Conservation (phyloP, 306 rosid species). For the Corylus americana region DNA sequence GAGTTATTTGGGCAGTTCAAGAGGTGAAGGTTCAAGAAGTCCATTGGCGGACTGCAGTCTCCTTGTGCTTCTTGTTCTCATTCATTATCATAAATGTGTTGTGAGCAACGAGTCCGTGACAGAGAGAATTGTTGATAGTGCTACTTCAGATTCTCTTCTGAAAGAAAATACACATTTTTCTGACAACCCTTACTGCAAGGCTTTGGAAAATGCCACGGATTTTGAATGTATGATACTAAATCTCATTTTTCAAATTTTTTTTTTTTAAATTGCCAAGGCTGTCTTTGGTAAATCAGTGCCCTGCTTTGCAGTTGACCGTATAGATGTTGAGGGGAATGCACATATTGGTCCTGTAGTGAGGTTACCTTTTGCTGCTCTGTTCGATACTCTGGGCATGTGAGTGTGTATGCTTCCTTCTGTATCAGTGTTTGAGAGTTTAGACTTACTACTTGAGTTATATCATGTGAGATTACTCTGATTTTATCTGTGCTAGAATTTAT, state of each 20-base stretch:
- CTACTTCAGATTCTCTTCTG: constrained; percentile 53
- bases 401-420: constrained; percentile 32
- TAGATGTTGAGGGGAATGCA: constrained; percentile 74
- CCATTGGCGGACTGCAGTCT: constrained; percentile 85
- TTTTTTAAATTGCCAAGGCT: constrained; percentile 20
- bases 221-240: constrained; percentile 71
- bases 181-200: constrained; percentile 87
- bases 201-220: constrained; percentile 76
- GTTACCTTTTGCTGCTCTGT: constrained; percentile 88
- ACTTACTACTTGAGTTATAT: background rate
- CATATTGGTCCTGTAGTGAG: constrained; percentile 68
- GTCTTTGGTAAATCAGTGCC: constrained; percentile 22
- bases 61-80: constrained; percentile 83
- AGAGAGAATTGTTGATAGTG: constrained; percentile 39
- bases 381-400: constrained; percentile 90
- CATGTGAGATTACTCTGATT: background rate
- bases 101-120: constrained; percentile 44
- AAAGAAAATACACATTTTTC: constrained; percentile 64
- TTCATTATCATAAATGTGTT: constrained; percentile 80
- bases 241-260: constrained; percentile 21
- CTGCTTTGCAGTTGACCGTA: constrained; percentile 80
- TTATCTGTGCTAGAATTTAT: background rate
- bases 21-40: constrained; percentile 66
- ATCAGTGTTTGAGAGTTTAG: constrained; percentile 12
- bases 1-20: constrained; percentile 78